These are phyloP conservation scores for Annulohypoxylon truncatum DNA, from an alignment of 2,329 filamentous ascomycete species.

Conservation along the genomic window DNA sequence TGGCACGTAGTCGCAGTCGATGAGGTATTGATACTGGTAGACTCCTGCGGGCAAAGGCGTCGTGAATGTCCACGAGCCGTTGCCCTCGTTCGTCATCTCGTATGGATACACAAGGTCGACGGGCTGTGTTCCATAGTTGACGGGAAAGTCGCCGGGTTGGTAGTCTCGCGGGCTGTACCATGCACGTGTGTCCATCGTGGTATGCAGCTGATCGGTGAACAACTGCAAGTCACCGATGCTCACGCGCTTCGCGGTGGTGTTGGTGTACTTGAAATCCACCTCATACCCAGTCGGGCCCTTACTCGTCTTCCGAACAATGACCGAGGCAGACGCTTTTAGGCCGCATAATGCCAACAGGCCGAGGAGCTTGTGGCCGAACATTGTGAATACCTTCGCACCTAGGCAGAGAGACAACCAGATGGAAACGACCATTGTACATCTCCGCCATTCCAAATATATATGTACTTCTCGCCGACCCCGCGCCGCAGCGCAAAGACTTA, in stretches of 20 bases:
- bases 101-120: constrained; percentile 43
- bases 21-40: constrained; percentile 47
- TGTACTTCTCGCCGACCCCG: neutral
- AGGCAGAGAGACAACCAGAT: neutral
- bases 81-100: constrained; percentile 42
- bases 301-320: constrained; percentile 44
- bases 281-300: constrained; percentile 45
- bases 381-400: constrained; percentile 2
- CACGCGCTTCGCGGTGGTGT: constrained; percentile 42
- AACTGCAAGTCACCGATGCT: constrained; percentile 45
- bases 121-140: constrained; percentile 28
- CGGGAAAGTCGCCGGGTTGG: constrained; percentile 46
- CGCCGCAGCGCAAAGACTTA: neutral
- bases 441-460: neutral
- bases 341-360: constrained; percentile 17
- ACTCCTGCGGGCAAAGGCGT: constrained; percentile 46
- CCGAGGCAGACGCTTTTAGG: constrained; percentile 32
- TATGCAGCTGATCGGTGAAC: constrained; percentile 48
- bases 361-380: constrained; percentile 14
- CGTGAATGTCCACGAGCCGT: constrained; percentile 46
- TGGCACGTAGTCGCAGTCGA: constrained; percentile 45
- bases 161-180: constrained; percentile 47
- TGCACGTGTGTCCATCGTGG: constrained; percentile 37
- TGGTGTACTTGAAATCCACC: constrained; percentile 46
- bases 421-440: neutral